phyloP scores from a whole-genome alignment of 1,284 basidiomycete species.

The Tetrapyrgos nigripes region DNA sequence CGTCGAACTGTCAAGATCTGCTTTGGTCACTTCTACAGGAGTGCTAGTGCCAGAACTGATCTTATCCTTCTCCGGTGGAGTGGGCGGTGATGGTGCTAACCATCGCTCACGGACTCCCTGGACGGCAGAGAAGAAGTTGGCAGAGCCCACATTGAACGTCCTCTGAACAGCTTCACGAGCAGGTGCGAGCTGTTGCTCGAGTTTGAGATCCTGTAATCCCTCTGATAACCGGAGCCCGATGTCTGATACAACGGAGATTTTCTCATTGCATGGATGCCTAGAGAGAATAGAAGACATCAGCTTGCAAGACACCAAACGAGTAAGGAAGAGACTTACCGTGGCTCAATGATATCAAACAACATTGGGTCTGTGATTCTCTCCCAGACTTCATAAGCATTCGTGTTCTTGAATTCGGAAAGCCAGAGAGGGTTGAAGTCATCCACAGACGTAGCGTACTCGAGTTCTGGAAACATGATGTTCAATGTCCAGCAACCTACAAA shows the following conservation, averaged over 20 bases:
- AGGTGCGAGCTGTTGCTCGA: slow-evolving; percentile 90
- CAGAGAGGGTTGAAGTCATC: slow-evolving; percentile 86
- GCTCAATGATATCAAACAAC: slow-evolving; percentile 92
- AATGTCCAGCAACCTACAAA: neutral
- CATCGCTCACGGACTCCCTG: slow-evolving; percentile 84
- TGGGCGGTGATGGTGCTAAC: slow-evolving; percentile 44
- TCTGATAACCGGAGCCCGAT: slow-evolving; percentile 88
- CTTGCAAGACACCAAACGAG: neutral
- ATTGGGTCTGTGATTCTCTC: slow-evolving; percentile 86
- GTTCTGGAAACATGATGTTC: slow-evolving; percentile 33
- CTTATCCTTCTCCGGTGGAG: slow-evolving; percentile 2
- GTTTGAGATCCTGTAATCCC: slow-evolving; percentile 88
- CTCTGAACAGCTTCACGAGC: slow-evolving; percentile 85
- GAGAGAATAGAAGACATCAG: neutral
- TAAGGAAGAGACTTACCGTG: slow-evolving; percentile 60
- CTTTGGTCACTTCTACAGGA: slow-evolving; percentile 15
- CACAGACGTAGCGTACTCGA: slow-evolving; percentile 49
- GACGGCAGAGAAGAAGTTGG: slow-evolving; percentile 87
- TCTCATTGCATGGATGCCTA: slow-evolving; percentile 89
- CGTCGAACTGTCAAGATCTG: slow-evolving; percentile 10
- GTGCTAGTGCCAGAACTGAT: slow-evolving; percentile 2
- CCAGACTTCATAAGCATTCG: slow-evolving; percentile 89
- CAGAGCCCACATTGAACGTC: slow-evolving; percentile 76
- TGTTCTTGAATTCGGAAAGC: slow-evolving; percentile 84
- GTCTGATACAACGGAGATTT: slow-evolving; percentile 87